phyloP scores from a whole-genome alignment of 805 yeast genomes.

The Lipomyces oligophaga region DNA sequence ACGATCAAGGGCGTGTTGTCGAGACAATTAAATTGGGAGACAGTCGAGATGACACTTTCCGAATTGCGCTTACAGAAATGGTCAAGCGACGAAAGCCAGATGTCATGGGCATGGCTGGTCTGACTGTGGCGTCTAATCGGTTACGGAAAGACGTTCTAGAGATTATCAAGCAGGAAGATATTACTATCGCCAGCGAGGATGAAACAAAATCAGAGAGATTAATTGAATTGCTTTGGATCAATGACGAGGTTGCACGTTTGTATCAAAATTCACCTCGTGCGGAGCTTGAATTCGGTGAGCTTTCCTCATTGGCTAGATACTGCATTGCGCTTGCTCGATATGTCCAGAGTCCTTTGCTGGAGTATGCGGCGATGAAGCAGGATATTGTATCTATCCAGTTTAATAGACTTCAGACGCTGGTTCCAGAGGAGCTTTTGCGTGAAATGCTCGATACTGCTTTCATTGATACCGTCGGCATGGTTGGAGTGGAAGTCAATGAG shows the following conservation, averaged over 20 bases:
- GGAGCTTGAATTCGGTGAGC: slow-evolving; percentile 73
- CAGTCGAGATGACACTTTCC: slow-evolving; percentile 63
- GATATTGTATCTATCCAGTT: slow-evolving; percentile 63
- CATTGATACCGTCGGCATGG: slow-evolving; percentile 86
- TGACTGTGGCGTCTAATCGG: slow-evolving; percentile 65
- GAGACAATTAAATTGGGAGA: slow-evolving; percentile 76
- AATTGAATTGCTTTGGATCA: slow-evolving; percentile 72
- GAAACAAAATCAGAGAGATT: slow-evolving; percentile 42
- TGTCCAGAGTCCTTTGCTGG: slow-evolving; percentile 87
- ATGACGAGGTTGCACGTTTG: slow-evolving; percentile 88
- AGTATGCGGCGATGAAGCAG: slow-evolving; percentile 76
- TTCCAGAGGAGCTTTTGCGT: slow-evolving; percentile 58
- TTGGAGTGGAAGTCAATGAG: slow-evolving; percentile 89
- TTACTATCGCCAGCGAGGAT: slow-evolving; percentile 40
- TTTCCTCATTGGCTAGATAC: slow-evolving; percentile 73
- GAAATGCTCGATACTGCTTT: slow-evolving; percentile 73
- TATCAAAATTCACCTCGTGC: slow-evolving; percentile 79
- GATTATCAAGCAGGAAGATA: slow-evolving; percentile 47
- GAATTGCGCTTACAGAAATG: slow-evolving; percentile 54
- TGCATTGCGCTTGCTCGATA: slow-evolving; percentile 88
- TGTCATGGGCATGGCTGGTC: slow-evolving; percentile 86
- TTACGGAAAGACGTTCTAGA: slow-evolving; percentile 47
- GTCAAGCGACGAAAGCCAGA: slow-evolving; percentile 73
- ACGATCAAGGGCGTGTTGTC: slow-evolving; percentile 73
- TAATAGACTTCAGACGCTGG: slow-evolving; percentile 66